These are phyloP conservation scores for Chrysosporium keratinophilum DNA, from an alignment of 2,329 filamentous ascomycete genomes.

Conservation along the genomic window DNA sequence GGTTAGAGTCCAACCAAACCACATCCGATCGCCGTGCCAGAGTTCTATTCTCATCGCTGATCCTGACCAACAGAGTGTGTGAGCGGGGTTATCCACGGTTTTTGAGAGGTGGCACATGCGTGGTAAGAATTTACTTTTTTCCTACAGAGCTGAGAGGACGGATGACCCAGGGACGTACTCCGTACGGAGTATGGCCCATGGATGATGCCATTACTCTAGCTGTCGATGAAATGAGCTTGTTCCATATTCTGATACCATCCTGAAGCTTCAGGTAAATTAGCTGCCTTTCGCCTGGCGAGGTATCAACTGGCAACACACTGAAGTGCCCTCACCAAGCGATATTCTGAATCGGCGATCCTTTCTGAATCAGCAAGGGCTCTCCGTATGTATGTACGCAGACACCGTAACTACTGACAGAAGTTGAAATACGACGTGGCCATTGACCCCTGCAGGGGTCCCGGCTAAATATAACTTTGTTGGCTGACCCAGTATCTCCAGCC, in stretches of 20 bases:
- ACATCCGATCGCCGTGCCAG: not conserved
- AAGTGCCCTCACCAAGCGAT: not conserved
- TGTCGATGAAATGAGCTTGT: not conserved
- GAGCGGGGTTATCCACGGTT: not conserved
- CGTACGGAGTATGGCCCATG: not conserved
- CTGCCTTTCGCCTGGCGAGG: not conserved
- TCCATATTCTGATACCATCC: not conserved
- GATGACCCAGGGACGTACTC: not conserved
- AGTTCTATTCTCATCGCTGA: no score
- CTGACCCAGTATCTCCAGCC: no score
- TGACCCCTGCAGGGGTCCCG: no score
- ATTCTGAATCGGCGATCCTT: no score
- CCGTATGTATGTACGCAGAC: no score
- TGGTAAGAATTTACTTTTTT: not conserved
- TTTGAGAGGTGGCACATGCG: not conserved
- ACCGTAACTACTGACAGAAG: no score
- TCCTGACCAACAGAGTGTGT: not conserved
- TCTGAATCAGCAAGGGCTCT: no score
- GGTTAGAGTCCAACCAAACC: not conserved
- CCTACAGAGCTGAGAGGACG: no score
- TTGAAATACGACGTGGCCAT: no score
- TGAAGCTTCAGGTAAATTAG: not conserved
- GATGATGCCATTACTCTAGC: not conserved
- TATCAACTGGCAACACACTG: not conserved
- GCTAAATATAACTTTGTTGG: no score